Evolutionary conservation across 2,329 filamentous ascomycete genomes (phyloP), one percentile per base, ranked within the genome.

Genomic region (Aaosphaeria arxii): DNA sequence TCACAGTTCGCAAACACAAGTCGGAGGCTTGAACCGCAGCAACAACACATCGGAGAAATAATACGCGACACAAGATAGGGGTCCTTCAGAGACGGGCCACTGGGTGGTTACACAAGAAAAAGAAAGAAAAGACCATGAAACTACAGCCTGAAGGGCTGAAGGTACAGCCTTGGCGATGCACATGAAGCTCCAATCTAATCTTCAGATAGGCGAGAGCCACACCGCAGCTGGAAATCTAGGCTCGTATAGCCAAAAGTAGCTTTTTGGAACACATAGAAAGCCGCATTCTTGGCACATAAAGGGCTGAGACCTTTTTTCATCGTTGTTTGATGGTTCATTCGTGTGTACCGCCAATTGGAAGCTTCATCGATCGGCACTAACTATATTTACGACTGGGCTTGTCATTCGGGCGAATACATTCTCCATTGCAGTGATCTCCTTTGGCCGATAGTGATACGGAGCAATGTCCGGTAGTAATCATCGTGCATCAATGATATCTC

Each of bases 391-490:
- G 17, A 24, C 17, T 24, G 17, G 38, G 42, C 48, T 51, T 39
- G 49, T 51, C 39, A 51, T 51, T 43, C 45, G 49, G 49, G 17
- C 11, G 32, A 43, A 51, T 40, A n/a, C 28, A 17, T 4, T 13
- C 11, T 39, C 47, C 43, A 38, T 17, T n/a, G 30, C 13, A 24
- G 17, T 24, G 17, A 24, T 24, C 17, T 24, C 17, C 13, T 36
- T 11, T 36, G 33, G 33, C 33, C 33, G 33, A 36, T 36, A 36
- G 33, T 36, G 13, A 36, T 11, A 9, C 13, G 33, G 33, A 9
- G 13, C 33, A 13, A 36, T 36, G 33, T 36, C 33, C 33, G 33
- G 33, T 9, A 36, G 33, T 36, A 36, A 17, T 49, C 44, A 47
- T 30, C 24, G 13, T 4, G 43, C 36, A n/a, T 44, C 35, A 43